Evolutionary conservation across 116 monocot genomes (phyloP).

Genomic region (Zostera marina): DNA sequence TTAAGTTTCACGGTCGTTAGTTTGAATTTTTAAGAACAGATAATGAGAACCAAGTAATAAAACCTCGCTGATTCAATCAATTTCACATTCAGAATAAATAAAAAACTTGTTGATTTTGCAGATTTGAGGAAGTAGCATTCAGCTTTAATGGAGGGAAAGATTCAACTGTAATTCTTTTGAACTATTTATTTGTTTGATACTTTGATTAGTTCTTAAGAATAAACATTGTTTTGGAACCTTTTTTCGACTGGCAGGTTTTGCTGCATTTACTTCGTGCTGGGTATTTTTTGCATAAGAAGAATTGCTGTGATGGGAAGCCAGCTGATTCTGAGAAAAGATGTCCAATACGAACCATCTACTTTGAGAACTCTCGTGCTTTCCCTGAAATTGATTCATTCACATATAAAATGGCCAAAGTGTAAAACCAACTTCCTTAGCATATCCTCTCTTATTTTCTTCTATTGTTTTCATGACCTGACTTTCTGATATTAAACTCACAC

Average conservation of each 20-base stretch:
- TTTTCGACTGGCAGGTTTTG: conserved; percentile 41
- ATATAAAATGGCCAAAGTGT: conserved; percentile 68
- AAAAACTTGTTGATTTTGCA: conserved; percentile 10
- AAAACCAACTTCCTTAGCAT: conserved; percentile 13
- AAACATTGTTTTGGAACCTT: neutral
- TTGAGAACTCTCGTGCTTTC: conserved; percentile 76
- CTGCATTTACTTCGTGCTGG: conserved; percentile 93
- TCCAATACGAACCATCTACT: conserved; percentile 86
- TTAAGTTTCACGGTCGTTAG: too few species aligned
- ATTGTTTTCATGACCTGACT: neutral
- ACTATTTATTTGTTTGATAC: neutral
- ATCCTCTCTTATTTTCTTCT: neutral
- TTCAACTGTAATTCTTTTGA: conserved; percentile 61
- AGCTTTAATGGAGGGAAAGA: conserved; percentile 99
- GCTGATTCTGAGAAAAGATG: conserved; percentile 22
- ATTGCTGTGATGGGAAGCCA: conserved; percentile 16
- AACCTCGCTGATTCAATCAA: neutral
- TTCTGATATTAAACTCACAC: neutral
- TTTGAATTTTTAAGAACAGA: too few species aligned
- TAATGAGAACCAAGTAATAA: neutral
- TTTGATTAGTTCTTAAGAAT: neutral
- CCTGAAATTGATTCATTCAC: conserved; percentile 96
- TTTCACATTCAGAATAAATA: neutral
- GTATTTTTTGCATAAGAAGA: conserved; percentile 49
- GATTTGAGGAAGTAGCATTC: conserved; percentile 93